Evolutionary conservation across 1,139 yeast genomes (phyloP).

Genomic region (Pichia sp.): DNA sequence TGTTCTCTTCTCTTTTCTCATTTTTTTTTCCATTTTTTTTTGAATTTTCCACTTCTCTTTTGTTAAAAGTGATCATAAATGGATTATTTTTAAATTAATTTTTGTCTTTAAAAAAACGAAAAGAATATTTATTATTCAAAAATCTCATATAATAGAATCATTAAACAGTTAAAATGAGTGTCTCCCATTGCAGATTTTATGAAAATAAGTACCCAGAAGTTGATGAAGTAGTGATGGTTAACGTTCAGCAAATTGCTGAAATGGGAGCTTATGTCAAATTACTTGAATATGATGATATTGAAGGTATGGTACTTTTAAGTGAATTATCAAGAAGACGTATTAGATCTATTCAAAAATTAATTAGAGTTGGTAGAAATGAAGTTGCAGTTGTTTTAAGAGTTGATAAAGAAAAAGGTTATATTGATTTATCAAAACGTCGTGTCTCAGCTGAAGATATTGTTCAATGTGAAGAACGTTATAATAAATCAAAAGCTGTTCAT

Average conservation of each 20-base stretch:
- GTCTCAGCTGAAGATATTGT: conserved; percentile 97
- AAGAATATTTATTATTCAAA: neutral
- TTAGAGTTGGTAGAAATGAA: conserved; percentile 97
- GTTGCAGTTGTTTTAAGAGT: conserved; percentile 99
- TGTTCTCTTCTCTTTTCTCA: no score
- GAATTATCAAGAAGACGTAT: conserved; percentile 98
- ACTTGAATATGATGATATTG: conserved; percentile 94
- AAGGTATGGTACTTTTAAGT: conserved; percentile 95
- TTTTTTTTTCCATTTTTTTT: no score
- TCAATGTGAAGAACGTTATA: conserved; percentile 96
- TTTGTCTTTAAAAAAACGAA: no score
- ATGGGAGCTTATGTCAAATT: conserved; percentile 97
- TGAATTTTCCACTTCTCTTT: no score
- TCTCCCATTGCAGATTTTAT: conserved; percentile 91
- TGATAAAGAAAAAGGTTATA: conserved; percentile 97
- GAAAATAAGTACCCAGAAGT: conserved; percentile 99
- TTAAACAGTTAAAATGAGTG: conserved; percentile 64
- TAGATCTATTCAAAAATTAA: conserved; percentile 93
- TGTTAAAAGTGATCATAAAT: no score
- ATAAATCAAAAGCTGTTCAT: conserved; percentile 95
- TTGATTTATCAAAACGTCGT: conserved; percentile 95
- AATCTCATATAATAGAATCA: no score
- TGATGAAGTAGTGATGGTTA: conserved; percentile 97
- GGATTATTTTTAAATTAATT: no score
- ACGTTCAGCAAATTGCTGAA: conserved; percentile 96